Conservation (phyloP, 345 rosid species). For the Mercurialis annua region DNA sequence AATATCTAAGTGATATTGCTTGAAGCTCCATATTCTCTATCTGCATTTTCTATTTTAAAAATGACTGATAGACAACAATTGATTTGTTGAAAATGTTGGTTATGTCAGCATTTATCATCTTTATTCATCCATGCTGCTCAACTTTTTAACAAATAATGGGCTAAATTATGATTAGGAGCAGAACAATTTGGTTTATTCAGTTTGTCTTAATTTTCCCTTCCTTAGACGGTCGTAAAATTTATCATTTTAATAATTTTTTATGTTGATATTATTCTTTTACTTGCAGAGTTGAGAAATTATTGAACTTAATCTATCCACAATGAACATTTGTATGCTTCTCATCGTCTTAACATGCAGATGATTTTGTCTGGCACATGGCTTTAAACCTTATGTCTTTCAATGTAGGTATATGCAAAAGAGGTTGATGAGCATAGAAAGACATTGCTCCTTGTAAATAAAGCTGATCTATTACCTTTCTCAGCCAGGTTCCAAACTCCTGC, state of each 20-base stretch:
- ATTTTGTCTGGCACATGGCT: background rate
- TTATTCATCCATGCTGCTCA: background rate
- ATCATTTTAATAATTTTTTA: background rate
- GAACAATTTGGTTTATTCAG: background rate
- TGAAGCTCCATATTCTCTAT: background rate
- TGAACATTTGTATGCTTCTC: background rate
- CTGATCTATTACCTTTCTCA: constrained; percentile 78
- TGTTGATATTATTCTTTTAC: background rate
- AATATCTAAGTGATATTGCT: background rate
- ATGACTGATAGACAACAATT: background rate
- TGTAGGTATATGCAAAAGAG: constrained; percentile 76
- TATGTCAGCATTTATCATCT: background rate
- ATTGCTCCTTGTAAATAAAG: constrained; percentile 87
- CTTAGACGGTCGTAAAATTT: background rate
- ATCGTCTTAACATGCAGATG: background rate
- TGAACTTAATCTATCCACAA: background rate
- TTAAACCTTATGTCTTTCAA: background rate
- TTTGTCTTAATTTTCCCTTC: background rate
- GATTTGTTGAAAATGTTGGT: background rate
- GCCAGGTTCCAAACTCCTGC: constrained; percentile 45
- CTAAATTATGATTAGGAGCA: background rate
- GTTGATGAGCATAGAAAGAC: constrained; percentile 73
- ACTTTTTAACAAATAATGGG: background rate
- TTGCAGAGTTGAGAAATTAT: background rate
- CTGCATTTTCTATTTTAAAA: background rate